Evolutionary conservation across 805 yeast genomes (phyloP), one percentile per base, ranked within the genome.

Genomic region (Yarrowia yakushimensis): DNA sequence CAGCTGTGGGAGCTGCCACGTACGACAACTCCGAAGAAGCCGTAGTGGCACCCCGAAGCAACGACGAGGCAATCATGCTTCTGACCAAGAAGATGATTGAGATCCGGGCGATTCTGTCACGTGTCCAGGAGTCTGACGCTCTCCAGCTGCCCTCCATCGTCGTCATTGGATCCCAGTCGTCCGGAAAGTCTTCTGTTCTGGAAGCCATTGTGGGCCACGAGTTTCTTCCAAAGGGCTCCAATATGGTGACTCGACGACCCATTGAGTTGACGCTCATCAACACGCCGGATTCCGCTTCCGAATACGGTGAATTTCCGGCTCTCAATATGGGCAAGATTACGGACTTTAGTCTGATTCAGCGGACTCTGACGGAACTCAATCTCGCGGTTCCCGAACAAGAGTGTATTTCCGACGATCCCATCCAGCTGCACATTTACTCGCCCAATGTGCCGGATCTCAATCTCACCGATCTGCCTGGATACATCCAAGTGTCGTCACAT

Each of bases 131-230:
- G 63, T 77, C 87, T 6, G 90, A 90, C 36, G 82, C 90, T 12
- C 78, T 94, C 54, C 89, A 86, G 67, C 78, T 94, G 42, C 99
- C 99, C 1, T 88, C 97, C 0, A 94, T 94, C 69, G 98, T 94
- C 30, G 99, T 94, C 2, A 84, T 94, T 65, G 99, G 99, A 0
- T 93, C 98, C 1, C 99, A 94, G 77, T 88, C 96, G 8, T 89
- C 97, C 43, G 99, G 99, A 46, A 94, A 94, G 73, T 90, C 97
- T 0, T 93, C 98, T 0, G 99, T 94, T 1, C 79, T 94, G 52
- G 99, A 94, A 73, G 84, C 97, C 7, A 88, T 94, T 63, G 99
- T 94, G 5, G 99, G 99, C n/a, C 96, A 89, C 68, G 97, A 94
- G 72, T 94, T 94, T 68, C 77, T 94, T 63, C 99, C 99, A 34